Evolutionary conservation across 2,329 filamentous ascomycete genomes (phyloP).

Genomic region (Sclerotinia trifoliorum): DNA sequence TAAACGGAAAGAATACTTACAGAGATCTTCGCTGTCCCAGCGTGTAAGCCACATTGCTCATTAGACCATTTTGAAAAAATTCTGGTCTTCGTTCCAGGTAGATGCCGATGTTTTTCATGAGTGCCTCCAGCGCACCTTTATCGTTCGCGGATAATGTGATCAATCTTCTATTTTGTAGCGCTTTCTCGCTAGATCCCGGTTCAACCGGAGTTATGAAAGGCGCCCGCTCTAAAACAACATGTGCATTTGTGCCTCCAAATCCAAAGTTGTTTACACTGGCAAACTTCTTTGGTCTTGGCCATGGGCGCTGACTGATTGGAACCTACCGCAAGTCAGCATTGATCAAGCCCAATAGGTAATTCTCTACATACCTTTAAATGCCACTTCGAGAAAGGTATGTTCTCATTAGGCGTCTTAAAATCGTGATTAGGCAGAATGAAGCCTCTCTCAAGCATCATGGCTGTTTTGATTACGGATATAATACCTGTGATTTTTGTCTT

Average conservation of each 20-base stretch:
- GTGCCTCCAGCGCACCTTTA: constrained; percentile 31
- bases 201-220: constrained; percentile 36
- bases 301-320: constrained; percentile 37
- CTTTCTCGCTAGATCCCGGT: constrained; percentile 25
- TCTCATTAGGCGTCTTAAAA: constrained; percentile 42
- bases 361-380: constrained; percentile 39
- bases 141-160: constrained; percentile 36
- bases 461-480: constrained; percentile 46
- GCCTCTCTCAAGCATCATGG: constrained; percentile 40
- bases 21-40: constrained; percentile 35
- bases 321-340: constrained; percentile 30
- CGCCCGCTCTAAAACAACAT: constrained; percentile 31
- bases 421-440: constrained; percentile 30
- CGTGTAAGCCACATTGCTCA: constrained; percentile 38
- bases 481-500: constrained; percentile 40
- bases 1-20: constrained; percentile 1
- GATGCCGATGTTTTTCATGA: constrained; percentile 37
- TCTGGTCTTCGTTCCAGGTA: constrained; percentile 38
- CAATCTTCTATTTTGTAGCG: constrained; percentile 37
- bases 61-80: constrained; percentile 36
- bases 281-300: constrained; percentile 45
- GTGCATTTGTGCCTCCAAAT: constrained; percentile 29
- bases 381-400: constrained; percentile 42
- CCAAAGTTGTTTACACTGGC: constrained; percentile 42
- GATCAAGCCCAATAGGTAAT: not conserved